These are phyloP conservation scores for Penicillium cinerascens DNA, from an alignment of 495 filamentous ascomycete species.

Conservation along the genomic window DNA sequence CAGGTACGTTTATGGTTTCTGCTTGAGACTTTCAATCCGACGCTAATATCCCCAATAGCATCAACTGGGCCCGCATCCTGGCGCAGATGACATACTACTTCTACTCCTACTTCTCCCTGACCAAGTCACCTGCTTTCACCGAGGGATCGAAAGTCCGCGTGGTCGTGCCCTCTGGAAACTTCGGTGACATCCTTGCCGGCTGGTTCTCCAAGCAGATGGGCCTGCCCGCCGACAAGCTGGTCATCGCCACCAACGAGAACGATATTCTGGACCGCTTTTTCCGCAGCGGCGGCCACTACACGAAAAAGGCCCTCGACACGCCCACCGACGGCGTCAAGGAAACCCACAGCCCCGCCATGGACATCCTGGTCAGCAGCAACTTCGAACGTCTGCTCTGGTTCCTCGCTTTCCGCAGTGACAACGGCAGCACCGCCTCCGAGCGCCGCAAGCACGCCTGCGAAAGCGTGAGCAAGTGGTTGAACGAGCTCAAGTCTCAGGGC, in stretches of 20 bases:
- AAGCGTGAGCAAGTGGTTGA: slow-evolving; percentile 71
- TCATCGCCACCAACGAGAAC: slow-evolving; percentile 90
- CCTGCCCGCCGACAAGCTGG: slow-evolving; percentile 74
- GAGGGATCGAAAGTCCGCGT: slow-evolving; percentile 64
- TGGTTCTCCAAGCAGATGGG: slow-evolving; percentile 92
- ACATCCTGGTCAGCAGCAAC: slow-evolving; percentile 91
- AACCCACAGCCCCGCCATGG: slow-evolving; percentile 90
- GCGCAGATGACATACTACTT: slow-evolving; percentile 92
- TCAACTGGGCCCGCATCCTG: slow-evolving; percentile 87
- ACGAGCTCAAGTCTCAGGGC: slow-evolving; percentile 69
- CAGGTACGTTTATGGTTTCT: neutral
- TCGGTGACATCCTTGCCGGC: slow-evolving; percentile 92
- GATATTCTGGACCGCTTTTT: slow-evolving; percentile 82
- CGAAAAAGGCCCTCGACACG: slow-evolving; percentile 49
- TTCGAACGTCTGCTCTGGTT: slow-evolving; percentile 98
- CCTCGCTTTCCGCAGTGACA: slow-evolving; percentile 63
- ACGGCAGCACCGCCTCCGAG: slow-evolving; percentile 23
- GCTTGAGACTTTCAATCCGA: neutral
- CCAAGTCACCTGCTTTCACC: slow-evolving; percentile 45
- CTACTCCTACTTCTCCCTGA: slow-evolving; percentile 79
- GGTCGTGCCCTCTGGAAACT: slow-evolving; percentile 89
- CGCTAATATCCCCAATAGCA: slow-evolving; percentile 27
- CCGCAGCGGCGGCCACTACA: slow-evolving; percentile 77
- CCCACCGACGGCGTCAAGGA: slow-evolving; percentile 52
- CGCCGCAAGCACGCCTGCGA: slow-evolving; percentile 39